Percentiles rank a stretch among this genome's conserved stretches.
phyloP scores from a whole-genome alignment of 371 early-diverging fungal species.

The Mortierella sp. region DNA sequence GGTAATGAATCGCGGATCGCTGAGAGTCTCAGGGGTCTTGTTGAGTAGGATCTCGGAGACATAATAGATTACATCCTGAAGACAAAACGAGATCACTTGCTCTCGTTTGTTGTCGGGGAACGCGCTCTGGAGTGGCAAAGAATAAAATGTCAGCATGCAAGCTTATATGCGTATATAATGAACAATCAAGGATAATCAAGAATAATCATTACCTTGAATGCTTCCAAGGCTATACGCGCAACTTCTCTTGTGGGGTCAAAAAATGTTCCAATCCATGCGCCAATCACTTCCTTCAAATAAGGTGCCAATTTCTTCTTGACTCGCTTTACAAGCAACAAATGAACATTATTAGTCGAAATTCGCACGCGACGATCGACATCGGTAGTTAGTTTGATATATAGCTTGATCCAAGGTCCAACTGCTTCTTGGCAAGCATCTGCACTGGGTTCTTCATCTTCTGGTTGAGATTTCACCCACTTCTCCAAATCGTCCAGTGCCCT shows the following conservation, averaged over 20 bases:
- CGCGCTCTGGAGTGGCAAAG: constrained; percentile 55
- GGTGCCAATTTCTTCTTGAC: constrained; percentile 74
- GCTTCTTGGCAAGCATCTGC: constrained; percentile 50
- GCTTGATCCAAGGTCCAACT: constrained; percentile 57
- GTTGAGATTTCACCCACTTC: constrained; percentile 62
- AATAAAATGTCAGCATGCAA: not conserved
- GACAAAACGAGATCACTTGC: constrained; percentile 70
- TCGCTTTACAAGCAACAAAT: constrained; percentile 63
- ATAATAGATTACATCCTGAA: constrained; percentile 70
- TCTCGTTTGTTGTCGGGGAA: constrained; percentile 69
- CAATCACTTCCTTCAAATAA: constrained; percentile 69
- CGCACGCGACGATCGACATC: constrained; percentile 77
- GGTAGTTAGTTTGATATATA: constrained; percentile 69
- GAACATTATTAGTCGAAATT: constrained; percentile 65
- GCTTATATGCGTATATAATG: not conserved
- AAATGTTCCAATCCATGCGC: constrained; percentile 73
- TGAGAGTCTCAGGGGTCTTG: constrained; percentile 74
- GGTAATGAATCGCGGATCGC: constrained; percentile 74
- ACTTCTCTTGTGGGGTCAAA: constrained; percentile 74
- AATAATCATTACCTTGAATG: constrained; percentile 64
- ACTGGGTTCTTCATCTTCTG: constrained; percentile 44
- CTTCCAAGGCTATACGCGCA: constrained; percentile 60
- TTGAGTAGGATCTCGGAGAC: constrained; percentile 64
- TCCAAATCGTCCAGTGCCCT: constrained; percentile 78
- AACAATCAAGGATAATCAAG: not conserved